A percentile compares a stretch with the other conserved stretches of the same genome.
These are phyloP conservation scores for Fusarium sp. DNA, from an alignment of 2,329 filamentous ascomycete genomes.

Conservation along the genomic window DNA sequence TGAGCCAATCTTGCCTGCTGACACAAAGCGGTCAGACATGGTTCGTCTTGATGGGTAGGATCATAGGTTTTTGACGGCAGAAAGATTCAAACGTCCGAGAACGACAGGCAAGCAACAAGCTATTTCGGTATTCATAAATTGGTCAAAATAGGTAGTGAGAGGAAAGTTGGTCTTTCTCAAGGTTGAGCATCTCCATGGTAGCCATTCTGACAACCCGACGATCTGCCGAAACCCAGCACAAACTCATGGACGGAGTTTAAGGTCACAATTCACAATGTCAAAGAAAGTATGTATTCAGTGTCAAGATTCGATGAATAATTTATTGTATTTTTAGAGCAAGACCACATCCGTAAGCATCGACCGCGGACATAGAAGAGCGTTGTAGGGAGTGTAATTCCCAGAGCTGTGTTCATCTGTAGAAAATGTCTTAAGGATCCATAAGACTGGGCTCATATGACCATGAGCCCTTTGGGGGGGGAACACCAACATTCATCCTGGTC, in stretches of 20 bases:
- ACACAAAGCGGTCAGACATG: constrained; percentile 70
- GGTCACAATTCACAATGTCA: background rate
- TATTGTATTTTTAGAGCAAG: constrained; percentile 1
- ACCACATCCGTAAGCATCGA: background rate
- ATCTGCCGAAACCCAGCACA: constrained; percentile 21
- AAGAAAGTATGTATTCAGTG: background rate
- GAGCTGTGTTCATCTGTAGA: constrained; percentile 8
- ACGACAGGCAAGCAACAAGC: background rate
- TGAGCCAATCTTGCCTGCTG: constrained; percentile 63
- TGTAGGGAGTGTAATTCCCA: constrained; percentile 10
- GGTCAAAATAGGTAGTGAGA: too few relatives aligned
- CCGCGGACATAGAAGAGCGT: background rate
- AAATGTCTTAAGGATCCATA: constrained; percentile 9
- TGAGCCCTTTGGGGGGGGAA: constrained; percentile 7
- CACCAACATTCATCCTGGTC: constrained; percentile 6
- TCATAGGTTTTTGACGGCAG: background rate
- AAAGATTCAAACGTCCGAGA: background rate
- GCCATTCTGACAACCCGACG: constrained; percentile 12
- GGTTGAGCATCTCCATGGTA: background rate
- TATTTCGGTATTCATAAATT: background rate
- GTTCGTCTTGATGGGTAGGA: background rate
- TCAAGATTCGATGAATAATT: background rate
- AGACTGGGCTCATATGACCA: constrained; percentile 1
- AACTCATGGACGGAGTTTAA: background rate
- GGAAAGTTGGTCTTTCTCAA: background rate